Percentiles rank a stretch among this genome's conserved stretches.
phyloP scores from a whole-genome alignment of 2,329 filamentous ascomycete species.

The Fusarium sp. region DNA sequence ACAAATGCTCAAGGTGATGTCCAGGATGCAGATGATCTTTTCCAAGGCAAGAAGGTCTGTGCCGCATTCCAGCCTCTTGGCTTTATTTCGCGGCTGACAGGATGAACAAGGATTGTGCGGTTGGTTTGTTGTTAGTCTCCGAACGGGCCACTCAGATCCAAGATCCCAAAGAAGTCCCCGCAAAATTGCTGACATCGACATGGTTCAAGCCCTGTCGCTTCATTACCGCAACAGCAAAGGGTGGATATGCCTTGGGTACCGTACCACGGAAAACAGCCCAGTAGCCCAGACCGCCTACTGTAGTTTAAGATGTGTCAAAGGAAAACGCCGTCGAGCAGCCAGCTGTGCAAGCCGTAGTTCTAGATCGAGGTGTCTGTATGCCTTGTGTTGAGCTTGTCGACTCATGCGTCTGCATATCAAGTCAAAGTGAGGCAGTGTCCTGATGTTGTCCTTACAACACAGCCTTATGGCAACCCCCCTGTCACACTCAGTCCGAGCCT shows the following conservation, averaged over 20 bases:
- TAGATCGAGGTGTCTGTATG: not conserved
- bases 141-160: not conserved
- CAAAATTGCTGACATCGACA: constrained; percentile 10
- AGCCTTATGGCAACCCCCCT: constrained; percentile 16
- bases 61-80: constrained; percentile 8
- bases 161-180: not conserved
- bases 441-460: constrained; percentile 3
- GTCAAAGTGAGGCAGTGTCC: not conserved
- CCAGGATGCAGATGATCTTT: not conserved
- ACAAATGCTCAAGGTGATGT: not conserved
- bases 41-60: not conserved
- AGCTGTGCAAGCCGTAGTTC: not conserved
- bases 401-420: not conserved
- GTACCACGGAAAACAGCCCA: not conserved
- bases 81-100: constrained; percentile 15
- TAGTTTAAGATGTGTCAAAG: not conserved
- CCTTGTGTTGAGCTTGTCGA: not conserved
- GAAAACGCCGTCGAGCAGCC: not conserved
- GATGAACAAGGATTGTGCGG: not conserved
- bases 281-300: not conserved
- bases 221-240: not conserved
- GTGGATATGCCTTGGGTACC: not conserved
- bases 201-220: constrained; percentile 5
- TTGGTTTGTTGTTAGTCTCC: not conserved
- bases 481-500: not conserved